Percentiles rank a stretch among this genome's conserved stretches.
These are phyloP conservation scores for Solanum chilense DNA, from an alignment of 257 asterid genomes.

Conservation along the genomic window DNA sequence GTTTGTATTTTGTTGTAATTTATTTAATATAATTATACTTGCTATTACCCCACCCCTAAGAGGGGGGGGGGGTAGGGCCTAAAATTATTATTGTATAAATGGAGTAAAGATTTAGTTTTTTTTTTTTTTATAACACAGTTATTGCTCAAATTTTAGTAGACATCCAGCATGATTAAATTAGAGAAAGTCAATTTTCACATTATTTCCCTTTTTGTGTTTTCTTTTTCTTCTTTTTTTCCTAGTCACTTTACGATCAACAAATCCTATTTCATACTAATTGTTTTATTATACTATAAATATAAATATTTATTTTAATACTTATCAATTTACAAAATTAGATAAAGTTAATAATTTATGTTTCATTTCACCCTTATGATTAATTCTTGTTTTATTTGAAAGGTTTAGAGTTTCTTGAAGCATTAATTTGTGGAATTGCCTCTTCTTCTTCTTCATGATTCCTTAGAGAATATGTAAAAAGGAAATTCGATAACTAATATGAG, in stretches of 20 bases:
- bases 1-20: no score
- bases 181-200: neutral
- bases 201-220: neutral
- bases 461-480: neutral
- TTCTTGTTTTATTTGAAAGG: no score
- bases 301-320: no score
- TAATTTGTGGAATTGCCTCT: no score
- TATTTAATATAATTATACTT: no score
- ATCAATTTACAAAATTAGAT: no score
- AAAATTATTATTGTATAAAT: neutral
- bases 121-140: neutral
- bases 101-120: neutral
- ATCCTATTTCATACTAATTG: neutral
- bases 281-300: no score
- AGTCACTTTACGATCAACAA: neutral
- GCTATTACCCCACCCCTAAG: rapidly evolving
- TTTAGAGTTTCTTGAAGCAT: no score
- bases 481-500: neutral
- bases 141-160: neutral
- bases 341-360: no score
- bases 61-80: neutral
- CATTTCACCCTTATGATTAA: neutral
- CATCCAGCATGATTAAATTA: neutral
- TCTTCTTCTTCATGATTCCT: neutral
- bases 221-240: no score